Evolutionary conservation across 192 early-diverging fungal species (phyloP).

Genomic region (Coemansia sp.): DNA sequence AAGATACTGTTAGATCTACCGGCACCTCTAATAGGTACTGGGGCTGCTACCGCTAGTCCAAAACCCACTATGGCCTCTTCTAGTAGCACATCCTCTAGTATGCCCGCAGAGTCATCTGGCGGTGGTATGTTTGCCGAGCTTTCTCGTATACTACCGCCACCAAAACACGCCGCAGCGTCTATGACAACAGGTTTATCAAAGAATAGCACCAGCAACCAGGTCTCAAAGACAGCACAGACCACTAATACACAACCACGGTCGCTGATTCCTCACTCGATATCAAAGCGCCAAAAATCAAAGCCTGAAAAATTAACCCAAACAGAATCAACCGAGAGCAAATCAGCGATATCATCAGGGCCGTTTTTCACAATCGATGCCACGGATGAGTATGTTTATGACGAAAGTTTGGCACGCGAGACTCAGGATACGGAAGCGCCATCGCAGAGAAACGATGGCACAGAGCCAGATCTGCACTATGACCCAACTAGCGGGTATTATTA

Average conservation of each 20-base stretch:
- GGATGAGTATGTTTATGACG: not conserved
- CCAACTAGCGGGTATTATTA: slow-evolving; percentile 48
- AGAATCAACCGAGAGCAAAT: slow-evolving; percentile 1
- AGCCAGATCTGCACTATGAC: slow-evolving; percentile 29
- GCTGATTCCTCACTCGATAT: slow-evolving; percentile 39
- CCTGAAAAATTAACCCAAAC: not conserved
- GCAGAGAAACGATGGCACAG: not conserved
- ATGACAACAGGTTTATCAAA: not conserved
- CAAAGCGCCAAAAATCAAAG: slow-evolving; percentile 9
- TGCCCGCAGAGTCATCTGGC: not conserved
- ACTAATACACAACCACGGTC: not conserved
- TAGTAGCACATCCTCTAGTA: not conserved
- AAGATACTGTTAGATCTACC: slow-evolving; percentile 34
- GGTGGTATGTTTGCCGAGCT: slow-evolving; percentile 38
- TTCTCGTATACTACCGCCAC: slow-evolving; percentile 39
- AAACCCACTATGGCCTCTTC: too few relatives aligned
- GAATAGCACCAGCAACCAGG: not conserved
- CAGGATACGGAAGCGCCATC: slow-evolving; percentile 1
- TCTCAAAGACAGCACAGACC: not conserved
- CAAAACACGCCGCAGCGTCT: slow-evolving; percentile 23
- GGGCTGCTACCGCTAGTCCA: too few relatives aligned
- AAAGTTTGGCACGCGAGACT: too few relatives aligned
- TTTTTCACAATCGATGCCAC: slow-evolving; percentile 28
- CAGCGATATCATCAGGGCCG: slow-evolving; percentile 6
- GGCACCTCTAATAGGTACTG: not conserved